Conservation (phyloP, 768 basidiomycete genomes). For the Lenzites betulinus region DNA sequence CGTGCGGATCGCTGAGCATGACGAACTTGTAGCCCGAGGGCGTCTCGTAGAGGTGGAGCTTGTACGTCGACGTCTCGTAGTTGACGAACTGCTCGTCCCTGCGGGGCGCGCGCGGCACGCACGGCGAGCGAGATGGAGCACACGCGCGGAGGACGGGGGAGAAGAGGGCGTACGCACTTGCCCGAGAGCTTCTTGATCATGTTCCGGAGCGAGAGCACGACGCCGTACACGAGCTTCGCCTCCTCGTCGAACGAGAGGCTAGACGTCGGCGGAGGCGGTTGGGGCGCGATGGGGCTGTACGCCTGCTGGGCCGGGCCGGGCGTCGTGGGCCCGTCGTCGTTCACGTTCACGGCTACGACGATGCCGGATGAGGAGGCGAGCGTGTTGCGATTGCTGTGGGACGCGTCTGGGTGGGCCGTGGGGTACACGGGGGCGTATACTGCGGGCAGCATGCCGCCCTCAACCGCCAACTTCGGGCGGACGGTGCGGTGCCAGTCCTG, state of each 20-base stretch:
- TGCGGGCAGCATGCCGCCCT: conserved; percentile 74
- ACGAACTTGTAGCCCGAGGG: conserved; percentile 93
- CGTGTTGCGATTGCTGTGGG: conserved; percentile 50
- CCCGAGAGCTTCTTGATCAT: conserved; percentile 95
- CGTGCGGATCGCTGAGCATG: conserved; percentile 85
- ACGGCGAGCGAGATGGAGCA: background rate
- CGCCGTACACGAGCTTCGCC: conserved; percentile 95
- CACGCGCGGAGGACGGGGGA: background rate
- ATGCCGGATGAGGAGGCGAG: conserved; percentile 65
- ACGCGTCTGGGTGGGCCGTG: conserved; percentile 35
- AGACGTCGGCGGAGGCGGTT: conserved; percentile 45
- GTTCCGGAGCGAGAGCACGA: conserved; percentile 85
- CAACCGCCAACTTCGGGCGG: conserved; percentile 68
- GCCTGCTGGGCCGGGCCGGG: conserved; percentile 22
- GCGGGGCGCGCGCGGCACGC: conserved; percentile 3
- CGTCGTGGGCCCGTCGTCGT: conserved; percentile 31
- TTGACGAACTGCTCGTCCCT: conserved; percentile 92
- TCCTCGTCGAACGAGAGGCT: conserved; percentile 95
- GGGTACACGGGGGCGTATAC: conserved; percentile 71
- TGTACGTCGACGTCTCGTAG: conserved; percentile 91
- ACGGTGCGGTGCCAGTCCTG: conserved; percentile 91
- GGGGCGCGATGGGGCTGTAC: conserved; percentile 37
- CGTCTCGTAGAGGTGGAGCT: conserved; percentile 91
- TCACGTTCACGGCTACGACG: conserved; percentile 61
- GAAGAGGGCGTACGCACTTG: conserved; percentile 49